phyloP scores from a whole-genome alignment of 345 rosid genomes.

The Syzygium grande region DNA sequence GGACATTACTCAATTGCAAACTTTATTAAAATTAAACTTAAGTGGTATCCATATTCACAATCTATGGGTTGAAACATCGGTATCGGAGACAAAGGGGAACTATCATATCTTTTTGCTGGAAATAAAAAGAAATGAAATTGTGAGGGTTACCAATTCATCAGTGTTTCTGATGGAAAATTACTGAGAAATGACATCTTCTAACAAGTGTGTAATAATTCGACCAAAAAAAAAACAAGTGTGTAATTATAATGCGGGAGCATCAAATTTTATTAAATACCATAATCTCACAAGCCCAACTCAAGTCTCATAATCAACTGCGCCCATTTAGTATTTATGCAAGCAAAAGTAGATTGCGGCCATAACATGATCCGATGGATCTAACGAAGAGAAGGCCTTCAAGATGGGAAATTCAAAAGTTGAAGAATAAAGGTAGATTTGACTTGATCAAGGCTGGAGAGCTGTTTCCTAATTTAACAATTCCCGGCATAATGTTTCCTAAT shows the following conservation, averaged over 20 bases:
- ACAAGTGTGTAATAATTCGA: background rate
- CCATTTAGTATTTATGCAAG: background rate
- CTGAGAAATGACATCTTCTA: background rate
- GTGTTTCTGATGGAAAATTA: fast-evolving
- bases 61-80: background rate
- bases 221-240: background rate
- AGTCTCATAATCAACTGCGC: background rate
- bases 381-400: background rate
- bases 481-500: background rate
- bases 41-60: background rate
- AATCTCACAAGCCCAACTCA: background rate
- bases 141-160: background rate
- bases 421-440: background rate
- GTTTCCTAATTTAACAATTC: background rate
- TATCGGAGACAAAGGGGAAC: background rate
- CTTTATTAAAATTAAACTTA: background rate
- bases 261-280: fast-evolving
- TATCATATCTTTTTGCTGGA: background rate
- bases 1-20: background rate
- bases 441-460: background rate
- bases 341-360: background rate
- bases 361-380: background rate
- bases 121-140: background rate
- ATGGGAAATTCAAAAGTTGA: background rate
- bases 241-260: background rate